These are phyloP conservation scores for Pestalotiopsis sp. DNA, from an alignment of 2,329 filamentous ascomycete species.

Conservation along the genomic window DNA sequence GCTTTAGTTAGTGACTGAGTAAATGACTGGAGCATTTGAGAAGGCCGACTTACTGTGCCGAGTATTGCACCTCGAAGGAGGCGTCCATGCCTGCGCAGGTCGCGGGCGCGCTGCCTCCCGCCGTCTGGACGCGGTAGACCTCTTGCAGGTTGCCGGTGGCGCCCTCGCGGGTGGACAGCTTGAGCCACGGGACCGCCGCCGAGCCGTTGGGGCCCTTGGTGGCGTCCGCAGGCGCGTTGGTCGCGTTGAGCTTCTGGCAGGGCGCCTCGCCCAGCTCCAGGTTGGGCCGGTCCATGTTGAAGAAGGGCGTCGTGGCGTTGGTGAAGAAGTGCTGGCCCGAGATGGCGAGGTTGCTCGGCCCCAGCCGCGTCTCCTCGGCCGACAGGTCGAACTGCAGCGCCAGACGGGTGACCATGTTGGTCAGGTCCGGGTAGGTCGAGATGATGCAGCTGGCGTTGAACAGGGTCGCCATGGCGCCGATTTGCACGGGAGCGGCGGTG, in stretches of 20 bases:
- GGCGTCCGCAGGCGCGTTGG: slow-evolving; percentile 63
- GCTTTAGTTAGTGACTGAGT: background rate
- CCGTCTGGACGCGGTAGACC: slow-evolving; percentile 83
- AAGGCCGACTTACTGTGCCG: slow-evolving; percentile 69
- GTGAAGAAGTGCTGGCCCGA: slow-evolving; percentile 83
- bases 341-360: slow-evolving; percentile 61
- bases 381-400: slow-evolving; percentile 66
- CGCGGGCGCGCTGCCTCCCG: slow-evolving; percentile 73
- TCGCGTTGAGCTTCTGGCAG: slow-evolving; percentile 61
- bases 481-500: slow-evolving; percentile 60
- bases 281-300: slow-evolving; percentile 67
- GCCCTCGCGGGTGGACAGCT: slow-evolving; percentile 56
- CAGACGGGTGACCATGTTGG: slow-evolving; percentile 64
- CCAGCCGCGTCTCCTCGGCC: slow-evolving; percentile 37
- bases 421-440: slow-evolving; percentile 65
- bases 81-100: slow-evolving; percentile 67
- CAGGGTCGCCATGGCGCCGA: slow-evolving; percentile 78
- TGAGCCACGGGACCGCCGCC: slow-evolving; percentile 78
- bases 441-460: slow-evolving; percentile 86
- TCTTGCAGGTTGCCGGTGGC: slow-evolving; percentile 67
- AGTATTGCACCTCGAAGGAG: slow-evolving; percentile 74
- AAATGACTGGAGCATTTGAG: background rate
- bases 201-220: slow-evolving; percentile 61
- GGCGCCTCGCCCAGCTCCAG: slow-evolving; percentile 59
- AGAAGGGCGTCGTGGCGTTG: slow-evolving; percentile 70